Evolutionary conservation across 257 asterid genomes (phyloP).

Genomic region (Linderniella brevidens): DNA sequence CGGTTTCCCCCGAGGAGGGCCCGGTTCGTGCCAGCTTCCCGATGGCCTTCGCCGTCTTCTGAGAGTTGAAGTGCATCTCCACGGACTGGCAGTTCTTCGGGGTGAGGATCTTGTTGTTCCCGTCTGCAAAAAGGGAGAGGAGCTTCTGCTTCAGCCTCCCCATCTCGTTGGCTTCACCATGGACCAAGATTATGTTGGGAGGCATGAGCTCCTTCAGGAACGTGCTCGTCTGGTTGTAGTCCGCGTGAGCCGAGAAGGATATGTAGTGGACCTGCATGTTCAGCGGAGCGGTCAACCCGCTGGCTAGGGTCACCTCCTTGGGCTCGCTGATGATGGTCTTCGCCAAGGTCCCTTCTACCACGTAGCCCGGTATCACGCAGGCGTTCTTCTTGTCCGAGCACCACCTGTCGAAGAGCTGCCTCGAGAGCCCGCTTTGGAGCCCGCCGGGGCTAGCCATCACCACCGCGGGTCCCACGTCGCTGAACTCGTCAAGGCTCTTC

Average conservation of each 20-base stretch:
- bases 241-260: constrained; percentile 98
- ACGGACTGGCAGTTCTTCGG: constrained; percentile 93
- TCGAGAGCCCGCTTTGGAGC: constrained; percentile 85
- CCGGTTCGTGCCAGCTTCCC: constrained; percentile 69
- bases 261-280: constrained; percentile 83
- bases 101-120: constrained; percentile 72
- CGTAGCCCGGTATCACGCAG: constrained; percentile 81
- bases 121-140: constrained; percentile 56
- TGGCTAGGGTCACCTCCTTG: constrained; percentile 79
- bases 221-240: constrained; percentile 80
- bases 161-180: constrained; percentile 87
- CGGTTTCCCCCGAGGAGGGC: constrained; percentile 62
- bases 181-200: constrained; percentile 85
- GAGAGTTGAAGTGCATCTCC: constrained; percentile 82
- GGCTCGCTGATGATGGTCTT: constrained; percentile 84
- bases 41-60: constrained; percentile 76
- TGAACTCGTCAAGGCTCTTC: constrained; percentile 67
- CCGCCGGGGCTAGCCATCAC: constrained; percentile 97
- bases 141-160: constrained; percentile 89
- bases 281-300: constrained; percentile 80
- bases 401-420: constrained; percentile 95
- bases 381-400: constrained; percentile 80
- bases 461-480: constrained; percentile 78
- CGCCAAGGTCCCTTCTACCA: constrained; percentile 76
- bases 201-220: constrained; percentile 91